phyloP scores from a whole-genome alignment of 2,329 filamentous ascomycete species.

The Colletotrichum truncatum region DNA sequence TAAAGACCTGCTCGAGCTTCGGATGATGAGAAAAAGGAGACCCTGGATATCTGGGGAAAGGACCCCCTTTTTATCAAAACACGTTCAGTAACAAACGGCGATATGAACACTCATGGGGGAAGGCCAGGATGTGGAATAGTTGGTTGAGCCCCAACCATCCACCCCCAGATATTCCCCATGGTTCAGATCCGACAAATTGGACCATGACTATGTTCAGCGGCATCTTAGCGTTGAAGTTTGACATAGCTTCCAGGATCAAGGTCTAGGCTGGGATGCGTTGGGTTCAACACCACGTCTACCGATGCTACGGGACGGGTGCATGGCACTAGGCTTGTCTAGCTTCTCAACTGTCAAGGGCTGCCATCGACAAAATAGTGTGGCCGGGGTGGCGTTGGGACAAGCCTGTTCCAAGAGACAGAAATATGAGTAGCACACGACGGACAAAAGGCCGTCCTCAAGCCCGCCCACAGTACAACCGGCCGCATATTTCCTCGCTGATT shows the following conservation, averaged over 20 bases:
- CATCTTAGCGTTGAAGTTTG: not conserved
- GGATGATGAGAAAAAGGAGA: constrained; percentile 10
- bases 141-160: constrained; percentile 11
- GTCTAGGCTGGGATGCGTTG: not conserved
- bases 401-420: not conserved
- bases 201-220: not conserved
- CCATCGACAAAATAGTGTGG: not conserved
- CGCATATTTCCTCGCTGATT: constrained; percentile 29
- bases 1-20: not conserved
- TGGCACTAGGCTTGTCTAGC: not conserved
- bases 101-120: constrained; percentile 8
- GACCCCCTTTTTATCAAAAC: constrained; percentile 9
- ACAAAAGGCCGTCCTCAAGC: constrained; percentile 10
- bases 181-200: not conserved
- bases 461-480: constrained; percentile 11
- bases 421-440: constrained; percentile 3
- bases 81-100: not conserved
- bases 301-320: not conserved
- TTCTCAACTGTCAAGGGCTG: not conserved
- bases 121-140: not conserved
- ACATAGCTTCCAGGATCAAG: not conserved
- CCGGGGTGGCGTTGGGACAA: not conserved
- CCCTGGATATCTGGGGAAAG: not conserved
- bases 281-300: not conserved
- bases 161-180: constrained; percentile 5